Conservation (phyloP, 1,284 basidiomycete species). For the Ceratobasidium sp. region DNA sequence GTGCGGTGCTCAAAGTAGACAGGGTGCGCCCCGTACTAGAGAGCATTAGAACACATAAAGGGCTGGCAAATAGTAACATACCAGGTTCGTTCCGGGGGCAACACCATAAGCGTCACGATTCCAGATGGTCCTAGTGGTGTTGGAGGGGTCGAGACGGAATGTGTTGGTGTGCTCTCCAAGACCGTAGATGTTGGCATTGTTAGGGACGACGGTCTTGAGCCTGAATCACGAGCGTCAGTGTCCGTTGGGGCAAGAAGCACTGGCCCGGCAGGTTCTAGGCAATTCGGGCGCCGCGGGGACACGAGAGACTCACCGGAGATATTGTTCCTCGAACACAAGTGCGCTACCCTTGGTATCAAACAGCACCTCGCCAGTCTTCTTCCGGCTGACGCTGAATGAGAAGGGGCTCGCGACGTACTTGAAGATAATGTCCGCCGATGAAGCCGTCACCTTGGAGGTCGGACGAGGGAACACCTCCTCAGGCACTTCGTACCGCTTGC, state of each 20-base stretch:
- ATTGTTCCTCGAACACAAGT: constrained; percentile 83
- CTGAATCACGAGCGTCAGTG: constrained; percentile 13
- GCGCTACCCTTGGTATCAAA: constrained; percentile 76
- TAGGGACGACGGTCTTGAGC: constrained; percentile 57
- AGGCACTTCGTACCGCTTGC: constrained; percentile 60
- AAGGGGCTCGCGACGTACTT: constrained; percentile 77
- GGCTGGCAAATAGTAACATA: background rate
- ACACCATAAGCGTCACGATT: constrained; percentile 74
- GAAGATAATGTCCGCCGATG: constrained; percentile 62
- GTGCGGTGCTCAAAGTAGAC: constrained; percentile 76
- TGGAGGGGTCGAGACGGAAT: constrained; percentile 72
- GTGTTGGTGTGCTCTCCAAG: constrained; percentile 80
- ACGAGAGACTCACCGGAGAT: constrained; percentile 74
- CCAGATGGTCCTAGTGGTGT: constrained; percentile 76
- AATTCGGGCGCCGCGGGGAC: background rate
- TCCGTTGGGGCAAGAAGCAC: background rate
- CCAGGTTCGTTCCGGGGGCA: constrained; percentile 35
- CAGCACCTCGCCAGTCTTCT: constrained; percentile 68
- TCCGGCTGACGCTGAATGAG: constrained; percentile 75
- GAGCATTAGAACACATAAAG: background rate
- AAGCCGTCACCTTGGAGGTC: constrained; percentile 42
- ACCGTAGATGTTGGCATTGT: constrained; percentile 79
- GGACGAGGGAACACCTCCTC: constrained; percentile 57
- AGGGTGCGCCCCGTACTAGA: constrained; percentile 74
- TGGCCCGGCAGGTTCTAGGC: background rate